Evolutionary conservation across 176 grass and related monocot species (phyloP).

Genomic region (Puya raimondii): DNA sequence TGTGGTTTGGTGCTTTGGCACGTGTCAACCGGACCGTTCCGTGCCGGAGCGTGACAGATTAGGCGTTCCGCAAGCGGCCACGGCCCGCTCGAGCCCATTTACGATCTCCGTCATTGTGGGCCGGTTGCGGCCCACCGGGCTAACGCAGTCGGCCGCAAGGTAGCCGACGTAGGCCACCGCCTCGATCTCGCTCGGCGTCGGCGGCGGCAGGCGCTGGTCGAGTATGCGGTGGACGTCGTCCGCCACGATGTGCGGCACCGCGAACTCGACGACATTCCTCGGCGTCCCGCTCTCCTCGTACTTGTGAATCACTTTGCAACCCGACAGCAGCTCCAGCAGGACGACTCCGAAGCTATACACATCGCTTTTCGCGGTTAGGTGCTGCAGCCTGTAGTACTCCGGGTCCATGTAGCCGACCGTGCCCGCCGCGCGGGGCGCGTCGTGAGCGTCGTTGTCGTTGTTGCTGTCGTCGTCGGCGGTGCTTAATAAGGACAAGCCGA

Average conservation of each 20-base stretch:
- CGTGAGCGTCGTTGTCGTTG: conserved; percentile 3
- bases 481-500: conserved; percentile 64
- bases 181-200: conserved; percentile 43
- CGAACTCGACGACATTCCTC: conserved; percentile 73
- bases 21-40: conserved; percentile 22
- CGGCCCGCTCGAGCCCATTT: conserved; percentile 57
- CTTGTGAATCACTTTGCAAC: conserved; percentile 58
- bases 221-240: conserved; percentile 57
- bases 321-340: conserved; percentile 66
- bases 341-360: conserved; percentile 95
- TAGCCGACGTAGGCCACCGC: conserved; percentile 67
- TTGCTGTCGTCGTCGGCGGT: conserved; percentile 4
- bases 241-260: conserved; percentile 59
- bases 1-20: conserved; percentile 14
- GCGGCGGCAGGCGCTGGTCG: conserved; percentile 48
- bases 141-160: conserved; percentile 79
- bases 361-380: conserved; percentile 85
- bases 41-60: conserved; percentile 20
- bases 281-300: conserved; percentile 84
- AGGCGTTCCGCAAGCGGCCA: conserved; percentile 26
- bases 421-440: conserved; percentile 44
- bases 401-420: conserved; percentile 98
- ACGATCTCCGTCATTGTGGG: conserved; percentile 87
- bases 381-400: conserved; percentile 84
- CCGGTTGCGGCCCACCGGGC: conserved; percentile 47